A percentile compares a stretch with the other conserved stretches of the same genome.
phyloP scores from a whole-genome alignment of 306 rosid species.

The Begonia peltatifolia region DNA sequence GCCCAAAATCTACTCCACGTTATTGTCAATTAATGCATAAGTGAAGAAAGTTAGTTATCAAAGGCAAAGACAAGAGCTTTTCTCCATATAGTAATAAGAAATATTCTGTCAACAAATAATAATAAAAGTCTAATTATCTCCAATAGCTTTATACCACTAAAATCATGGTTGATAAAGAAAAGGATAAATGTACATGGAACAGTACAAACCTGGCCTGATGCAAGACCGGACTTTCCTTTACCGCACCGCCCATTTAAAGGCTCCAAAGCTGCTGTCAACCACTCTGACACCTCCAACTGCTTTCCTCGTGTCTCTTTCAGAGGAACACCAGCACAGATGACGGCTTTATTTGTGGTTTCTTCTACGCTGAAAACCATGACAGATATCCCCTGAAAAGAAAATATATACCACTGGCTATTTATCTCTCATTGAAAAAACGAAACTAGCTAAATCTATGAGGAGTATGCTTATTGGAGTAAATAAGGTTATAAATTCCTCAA shows the following conservation, averaged over 20 bases:
- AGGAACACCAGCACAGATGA: constrained; percentile 95
- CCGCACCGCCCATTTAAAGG: constrained; percentile 88
- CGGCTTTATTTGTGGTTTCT: constrained; percentile 68
- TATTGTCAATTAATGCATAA: no score
- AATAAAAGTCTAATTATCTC: no score
- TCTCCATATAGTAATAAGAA: no score
- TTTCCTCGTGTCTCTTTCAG: constrained; percentile 39
- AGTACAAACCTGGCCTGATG: constrained; percentile 81
- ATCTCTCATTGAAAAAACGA: no score
- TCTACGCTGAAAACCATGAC: constrained; percentile 91
- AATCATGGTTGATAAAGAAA: not conserved
- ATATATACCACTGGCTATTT: no score
- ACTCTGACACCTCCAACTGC: constrained; percentile 68
- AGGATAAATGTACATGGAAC: not conserved
- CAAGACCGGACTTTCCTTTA: constrained; percentile 91
- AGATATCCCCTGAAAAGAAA: constrained; percentile 45
- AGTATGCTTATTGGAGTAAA: no score
- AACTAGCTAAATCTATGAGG: no score
- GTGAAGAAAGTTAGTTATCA: no score
- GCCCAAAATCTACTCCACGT: no score
- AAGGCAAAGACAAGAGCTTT: no score
- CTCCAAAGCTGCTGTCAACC: constrained; percentile 67
- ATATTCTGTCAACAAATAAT: no score
- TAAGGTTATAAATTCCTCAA: no score
- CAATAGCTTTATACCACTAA: not conserved